Conservation (phyloP, 768 basidiomycete genomes). For the Tylopilus balloui region DNA sequence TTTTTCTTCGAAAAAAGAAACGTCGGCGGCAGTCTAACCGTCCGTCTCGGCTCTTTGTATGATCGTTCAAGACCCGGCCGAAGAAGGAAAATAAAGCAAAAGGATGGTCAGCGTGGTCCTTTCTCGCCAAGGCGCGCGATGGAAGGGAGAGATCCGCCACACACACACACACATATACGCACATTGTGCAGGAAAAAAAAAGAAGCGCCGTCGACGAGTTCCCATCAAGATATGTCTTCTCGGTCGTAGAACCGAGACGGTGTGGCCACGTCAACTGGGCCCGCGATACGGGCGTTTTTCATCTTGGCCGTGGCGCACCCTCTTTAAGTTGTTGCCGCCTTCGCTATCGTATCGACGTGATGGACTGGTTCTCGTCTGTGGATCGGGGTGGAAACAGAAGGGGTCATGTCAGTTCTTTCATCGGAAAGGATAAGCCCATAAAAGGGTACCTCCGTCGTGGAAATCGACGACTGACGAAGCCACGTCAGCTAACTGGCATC, state of each 20-base stretch:
- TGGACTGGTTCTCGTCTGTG: too few relatives aligned
- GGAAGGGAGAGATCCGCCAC: too few relatives aligned
- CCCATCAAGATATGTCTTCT: not conserved
- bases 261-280: not conserved
- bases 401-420: not conserved
- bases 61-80: too few relatives aligned
- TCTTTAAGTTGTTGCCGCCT: not conserved
- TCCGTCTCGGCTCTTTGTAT: too few relatives aligned
- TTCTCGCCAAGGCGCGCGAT: too few relatives aligned
- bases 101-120: too few relatives aligned
- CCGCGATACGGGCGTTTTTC: not conserved
- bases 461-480: not conserved
- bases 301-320: not conserved
- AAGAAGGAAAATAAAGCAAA: too few relatives aligned
- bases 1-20: too few relatives aligned
- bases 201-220: not conserved
- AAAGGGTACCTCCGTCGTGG: not conserved
- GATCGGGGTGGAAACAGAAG: not conserved
- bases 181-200: not conserved
- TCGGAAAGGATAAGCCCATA: not conserved
- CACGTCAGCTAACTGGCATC: not conserved
- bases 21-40: too few relatives aligned
- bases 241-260: not conserved
- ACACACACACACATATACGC: not conserved
- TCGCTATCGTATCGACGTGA: not conserved